Evolutionary conservation across 371 early-diverging fungal species (phyloP).

Genomic region (Apophysomyces trapeziformis): DNA sequence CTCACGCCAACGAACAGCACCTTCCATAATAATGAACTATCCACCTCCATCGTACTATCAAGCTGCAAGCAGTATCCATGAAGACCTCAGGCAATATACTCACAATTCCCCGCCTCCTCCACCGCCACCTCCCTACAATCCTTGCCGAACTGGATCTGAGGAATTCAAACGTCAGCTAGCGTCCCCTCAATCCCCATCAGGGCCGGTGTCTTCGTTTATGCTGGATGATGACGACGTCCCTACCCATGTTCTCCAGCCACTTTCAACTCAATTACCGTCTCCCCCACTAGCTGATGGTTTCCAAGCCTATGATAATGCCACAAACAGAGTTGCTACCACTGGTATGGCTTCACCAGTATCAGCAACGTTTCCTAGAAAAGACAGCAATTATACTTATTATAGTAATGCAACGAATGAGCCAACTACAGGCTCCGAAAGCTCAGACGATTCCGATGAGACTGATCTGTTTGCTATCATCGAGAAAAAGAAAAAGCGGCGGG

Average conservation of each 20-base stretch:
- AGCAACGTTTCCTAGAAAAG: not conserved
- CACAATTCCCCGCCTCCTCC: not conserved
- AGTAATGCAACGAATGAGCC: not conserved
- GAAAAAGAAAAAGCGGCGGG: slow-evolving; percentile 10
- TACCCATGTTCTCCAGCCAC: slow-evolving; percentile 2
- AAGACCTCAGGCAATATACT: not conserved
- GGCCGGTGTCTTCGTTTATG: not conserved
- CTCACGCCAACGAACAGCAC: not conserved
- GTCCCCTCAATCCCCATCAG: not conserved
- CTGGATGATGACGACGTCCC: not conserved
- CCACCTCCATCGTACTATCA: slow-evolving; percentile 3
- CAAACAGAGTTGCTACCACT: not conserved
- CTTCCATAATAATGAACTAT: not conserved
- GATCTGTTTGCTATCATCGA: slow-evolving; percentile 15
- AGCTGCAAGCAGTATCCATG: not conserved
- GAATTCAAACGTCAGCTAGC: not conserved
- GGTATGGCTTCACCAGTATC: slow-evolving; percentile 4
- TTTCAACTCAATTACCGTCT: not conserved
- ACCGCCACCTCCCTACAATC: not conserved
- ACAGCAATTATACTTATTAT: not conserved
- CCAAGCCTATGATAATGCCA: slow-evolving; percentile 3
- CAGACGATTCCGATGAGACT: slow-evolving; percentile 12
- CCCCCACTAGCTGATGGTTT: not conserved
- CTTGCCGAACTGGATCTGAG: not conserved
- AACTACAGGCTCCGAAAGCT: slow-evolving; percentile 8